phyloP scores from a whole-genome alignment of 257 asterid genomes.

The Mitragyna speciosa region DNA sequence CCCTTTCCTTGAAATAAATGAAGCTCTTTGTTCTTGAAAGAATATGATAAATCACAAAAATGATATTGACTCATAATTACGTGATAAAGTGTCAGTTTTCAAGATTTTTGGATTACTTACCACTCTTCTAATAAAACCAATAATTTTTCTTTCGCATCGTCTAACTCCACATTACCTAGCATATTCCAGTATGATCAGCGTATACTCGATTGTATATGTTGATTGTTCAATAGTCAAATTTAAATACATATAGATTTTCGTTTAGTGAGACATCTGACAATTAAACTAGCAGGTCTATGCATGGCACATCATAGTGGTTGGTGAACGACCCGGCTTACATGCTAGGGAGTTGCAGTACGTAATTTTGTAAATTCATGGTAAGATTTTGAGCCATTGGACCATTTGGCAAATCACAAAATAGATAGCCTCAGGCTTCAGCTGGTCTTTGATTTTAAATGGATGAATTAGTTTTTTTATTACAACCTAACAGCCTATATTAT shows the following conservation, averaged over 20 bases:
- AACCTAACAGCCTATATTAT: too few relatives aligned
- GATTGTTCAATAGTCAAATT: not conserved
- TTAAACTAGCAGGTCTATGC: not conserved
- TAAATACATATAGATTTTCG: not conserved
- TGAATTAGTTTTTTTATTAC: too few relatives aligned
- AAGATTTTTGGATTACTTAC: too few relatives aligned
- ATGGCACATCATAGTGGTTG: not conserved
- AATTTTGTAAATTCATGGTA: not conserved
- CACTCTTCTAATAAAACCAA: too few relatives aligned
- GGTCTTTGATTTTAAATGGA: too few relatives aligned
- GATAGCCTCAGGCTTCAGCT: not conserved
- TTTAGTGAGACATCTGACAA: not conserved
- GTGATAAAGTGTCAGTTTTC: too few relatives aligned
- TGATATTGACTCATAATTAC: too few relatives aligned
- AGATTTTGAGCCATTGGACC: not conserved
- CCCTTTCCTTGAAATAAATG: not conserved
- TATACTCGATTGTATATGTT: not conserved
- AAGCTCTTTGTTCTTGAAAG: not conserved
- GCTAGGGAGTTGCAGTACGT: not conserved
- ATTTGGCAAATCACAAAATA: not conserved
- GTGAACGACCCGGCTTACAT: not conserved
- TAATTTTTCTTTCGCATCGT: too few relatives aligned
- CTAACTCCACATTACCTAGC: too few relatives aligned
- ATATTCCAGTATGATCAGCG: too few relatives aligned
- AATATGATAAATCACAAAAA: not conserved